Evolutionary conservation across 257 asterid species (phyloP), one percentile per base, ranked within the genome.

Genomic region (Petunia secreta): DNA sequence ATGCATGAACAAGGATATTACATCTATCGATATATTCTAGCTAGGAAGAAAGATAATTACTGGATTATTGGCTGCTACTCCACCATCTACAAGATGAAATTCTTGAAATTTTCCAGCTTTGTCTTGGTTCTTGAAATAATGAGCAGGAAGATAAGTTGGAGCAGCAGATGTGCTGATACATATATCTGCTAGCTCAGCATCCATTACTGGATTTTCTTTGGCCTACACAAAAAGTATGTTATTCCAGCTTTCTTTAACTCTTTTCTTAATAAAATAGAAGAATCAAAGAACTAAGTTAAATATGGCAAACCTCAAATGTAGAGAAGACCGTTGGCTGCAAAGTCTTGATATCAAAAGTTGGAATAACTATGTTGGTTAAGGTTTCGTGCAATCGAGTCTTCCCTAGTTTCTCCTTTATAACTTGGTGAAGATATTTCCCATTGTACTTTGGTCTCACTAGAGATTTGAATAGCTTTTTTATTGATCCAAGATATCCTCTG

Each of bases 141-240:
- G 65, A 6, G 82, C 80, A 16, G 85, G 80, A 3, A 82, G 58
- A 62, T 68, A 78, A 16, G 82, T 82, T 14, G 85, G 82, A 77
- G 82, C 85, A 11, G 85, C 82, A 3, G 85, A 82, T 11, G 82
- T 82, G 46, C 85, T 75, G 16, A 82, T 68, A 80, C 85, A 82
- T 57, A 82, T 78, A 34, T 82, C 85, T 0, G 85, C 57, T 16
- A 82, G 48, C 6, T 52, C 48, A 58, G 85, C 82, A 57, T 82
- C 79, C 43, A 65, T 6, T 10, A 54, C n/a, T 1, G 80, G 75
- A 6, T 59, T 6, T 2, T 48, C 46, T 50, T 46, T 82, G 59
- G 52, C 82, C 80, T 82, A 50, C 2, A 64, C 38, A n/a, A n/a
- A n/a, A n/a, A n/a, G n/a, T 59, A 11, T 58, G 16, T 1, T 11